A percentile compares a stretch with the other conserved stretches of the same genome.
Conservation (phyloP, 495 filamentous ascomycete species). For the Penicillium lividum region DNA sequence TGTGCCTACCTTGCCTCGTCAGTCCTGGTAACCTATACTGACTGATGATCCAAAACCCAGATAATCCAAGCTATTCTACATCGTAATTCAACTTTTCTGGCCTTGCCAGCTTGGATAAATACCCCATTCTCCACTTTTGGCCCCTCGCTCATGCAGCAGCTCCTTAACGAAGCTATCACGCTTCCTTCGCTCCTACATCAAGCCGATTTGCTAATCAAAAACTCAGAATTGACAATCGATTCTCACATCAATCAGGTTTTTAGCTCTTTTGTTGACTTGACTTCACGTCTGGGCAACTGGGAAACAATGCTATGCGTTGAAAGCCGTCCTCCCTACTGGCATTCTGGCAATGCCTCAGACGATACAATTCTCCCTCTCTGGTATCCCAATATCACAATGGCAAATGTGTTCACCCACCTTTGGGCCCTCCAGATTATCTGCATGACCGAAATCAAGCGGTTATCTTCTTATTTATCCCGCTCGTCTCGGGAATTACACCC, state of each 20-base stretch:
- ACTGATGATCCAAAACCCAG: background rate
- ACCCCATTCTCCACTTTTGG: slow-evolving; percentile 28
- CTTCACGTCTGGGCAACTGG: background rate
- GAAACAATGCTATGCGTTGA: background rate
- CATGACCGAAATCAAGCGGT: slow-evolving; percentile 24
- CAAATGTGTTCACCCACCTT: slow-evolving; percentile 36
- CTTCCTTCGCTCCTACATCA: slow-evolving; percentile 31
- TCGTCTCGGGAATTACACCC: background rate
- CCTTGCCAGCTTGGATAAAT: slow-evolving; percentile 25
- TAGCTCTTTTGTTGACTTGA: background rate
- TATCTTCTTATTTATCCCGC: slow-evolving; percentile 6
- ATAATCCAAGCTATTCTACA: background rate
- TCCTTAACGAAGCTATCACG: slow-evolving; percentile 26
- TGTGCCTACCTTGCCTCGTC: slow-evolving; percentile 3
- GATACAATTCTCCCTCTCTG: slow-evolving; percentile 18
- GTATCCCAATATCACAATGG: slow-evolving; percentile 37
- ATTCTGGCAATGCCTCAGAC: background rate
- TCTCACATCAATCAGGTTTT: background rate
- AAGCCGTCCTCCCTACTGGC: background rate
- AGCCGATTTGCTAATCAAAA: slow-evolving; percentile 12
- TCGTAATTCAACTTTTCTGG: slow-evolving; percentile 15
- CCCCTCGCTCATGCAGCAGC: slow-evolving; percentile 32
- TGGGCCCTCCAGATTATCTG: slow-evolving; percentile 41
- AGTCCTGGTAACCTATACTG: background rate
- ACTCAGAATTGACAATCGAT: background rate